Percentiles rank a stretch among this genome's conserved stretches.
These are phyloP conservation scores for Colletotrichum horii DNA, from an alignment of 2,329 filamentous ascomycete genomes.

Conservation along the genomic window DNA sequence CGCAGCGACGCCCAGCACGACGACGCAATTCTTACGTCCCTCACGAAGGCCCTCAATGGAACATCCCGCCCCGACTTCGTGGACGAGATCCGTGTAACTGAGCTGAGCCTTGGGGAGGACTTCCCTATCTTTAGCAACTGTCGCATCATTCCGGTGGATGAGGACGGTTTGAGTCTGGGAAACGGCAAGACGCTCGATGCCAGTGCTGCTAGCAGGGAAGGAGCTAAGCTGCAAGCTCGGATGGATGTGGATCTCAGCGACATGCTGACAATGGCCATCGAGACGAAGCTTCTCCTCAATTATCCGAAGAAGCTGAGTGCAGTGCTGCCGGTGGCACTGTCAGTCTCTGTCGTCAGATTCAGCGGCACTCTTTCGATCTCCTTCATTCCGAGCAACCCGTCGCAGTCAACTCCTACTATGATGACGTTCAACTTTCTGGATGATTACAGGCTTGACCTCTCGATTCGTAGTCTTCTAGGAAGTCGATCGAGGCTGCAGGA, in stretches of 20 bases:
- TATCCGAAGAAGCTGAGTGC: conserved; percentile 91
- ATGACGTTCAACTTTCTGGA: conserved; percentile 94
- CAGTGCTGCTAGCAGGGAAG: conserved; percentile 60
- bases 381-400: conserved; percentile 80
- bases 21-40: conserved; percentile 83
- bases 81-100: conserved; percentile 91
- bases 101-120: conserved; percentile 92
- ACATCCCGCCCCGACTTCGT: conserved; percentile 86
- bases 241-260: conserved; percentile 98
- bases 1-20: conserved; percentile 91
- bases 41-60: conserved; percentile 89
- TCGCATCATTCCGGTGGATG: conserved; percentile 88
- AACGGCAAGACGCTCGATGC: conserved; percentile 56
- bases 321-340: conserved; percentile 87
- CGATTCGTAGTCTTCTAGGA: conserved; percentile 79
- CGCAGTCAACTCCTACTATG: conserved; percentile 78
- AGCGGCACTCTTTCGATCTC: conserved; percentile 93
- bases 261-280: conserved; percentile 91
- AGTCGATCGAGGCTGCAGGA: conserved; percentile 82
- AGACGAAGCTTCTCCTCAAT: conserved; percentile 93
- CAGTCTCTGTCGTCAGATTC: conserved; percentile 91
- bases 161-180: conserved; percentile 70
- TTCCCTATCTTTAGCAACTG: conserved; percentile 99
- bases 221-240: conserved; percentile 83
- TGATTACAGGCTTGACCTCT: conserved; percentile 85